These are phyloP conservation scores for Penium margaritaceum DNA, from an alignment of 139 green algal genomes.

Conservation along the genomic window DNA sequence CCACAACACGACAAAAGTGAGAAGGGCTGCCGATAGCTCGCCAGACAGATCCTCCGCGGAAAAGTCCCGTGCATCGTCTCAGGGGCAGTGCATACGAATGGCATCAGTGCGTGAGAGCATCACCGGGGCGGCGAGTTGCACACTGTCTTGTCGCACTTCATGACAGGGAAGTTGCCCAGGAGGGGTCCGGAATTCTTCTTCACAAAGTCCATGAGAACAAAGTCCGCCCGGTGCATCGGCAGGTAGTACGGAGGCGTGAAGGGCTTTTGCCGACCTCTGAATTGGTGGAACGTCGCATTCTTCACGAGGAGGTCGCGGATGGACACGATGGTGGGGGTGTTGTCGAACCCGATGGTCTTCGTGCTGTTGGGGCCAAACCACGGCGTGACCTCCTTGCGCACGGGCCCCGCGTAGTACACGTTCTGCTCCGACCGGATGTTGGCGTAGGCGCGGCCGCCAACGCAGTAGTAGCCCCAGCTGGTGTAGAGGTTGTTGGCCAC, in stretches of 20 bases:
- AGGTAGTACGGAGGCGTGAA: conserved; percentile 9
- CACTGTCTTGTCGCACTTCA: too few relatives aligned
- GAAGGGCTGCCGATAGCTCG: too few relatives aligned
- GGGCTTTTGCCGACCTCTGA: background rate
- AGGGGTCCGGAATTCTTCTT: conserved; percentile 8
- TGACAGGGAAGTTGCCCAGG: background rate
- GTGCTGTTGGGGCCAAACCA: background rate
- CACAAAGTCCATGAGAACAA: background rate
- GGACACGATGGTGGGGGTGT: conserved; percentile 3
- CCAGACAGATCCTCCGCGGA: too few relatives aligned
- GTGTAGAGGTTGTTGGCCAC: conserved; percentile 27
- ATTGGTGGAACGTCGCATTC: conserved; percentile 5
- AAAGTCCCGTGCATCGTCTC: too few relatives aligned
- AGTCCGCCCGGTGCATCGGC: background rate
- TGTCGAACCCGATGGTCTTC: background rate
- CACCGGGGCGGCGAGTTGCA: too few relatives aligned
- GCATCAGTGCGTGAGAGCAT: too few relatives aligned
- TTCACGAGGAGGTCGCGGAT: conserved; percentile 4
- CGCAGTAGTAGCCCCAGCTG: conserved; percentile 6
- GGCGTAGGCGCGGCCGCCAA: conserved; percentile 1
- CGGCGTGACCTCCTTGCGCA: conserved; percentile 13
- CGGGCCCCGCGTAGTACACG: background rate
- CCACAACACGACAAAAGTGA: too few relatives aligned
- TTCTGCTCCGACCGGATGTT: conserved; percentile 16
- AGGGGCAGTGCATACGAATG: too few relatives aligned